Evolutionary conservation across 495 filamentous ascomycete genomes (phyloP).

Genomic region (Usnea hakonensis): DNA sequence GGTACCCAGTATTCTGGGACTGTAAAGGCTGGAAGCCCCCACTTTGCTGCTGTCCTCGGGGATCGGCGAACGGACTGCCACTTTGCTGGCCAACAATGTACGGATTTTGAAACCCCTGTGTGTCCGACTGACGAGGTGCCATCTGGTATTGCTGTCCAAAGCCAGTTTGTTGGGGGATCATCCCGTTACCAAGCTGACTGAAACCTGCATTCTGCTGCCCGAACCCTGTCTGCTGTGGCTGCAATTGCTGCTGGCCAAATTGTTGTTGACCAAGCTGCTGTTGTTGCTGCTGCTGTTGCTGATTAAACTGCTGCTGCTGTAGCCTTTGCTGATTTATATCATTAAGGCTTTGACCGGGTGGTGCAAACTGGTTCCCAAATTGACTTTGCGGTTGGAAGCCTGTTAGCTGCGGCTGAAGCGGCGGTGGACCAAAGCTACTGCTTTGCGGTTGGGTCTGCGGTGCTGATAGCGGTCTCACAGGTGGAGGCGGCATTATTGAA

Average conservation of each 20-base stretch:
- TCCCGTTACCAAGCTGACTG: conserved; percentile 22
- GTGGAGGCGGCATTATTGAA: conserved; percentile 71
- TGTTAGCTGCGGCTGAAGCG: conserved; percentile 79
- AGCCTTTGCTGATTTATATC: conserved; percentile 63
- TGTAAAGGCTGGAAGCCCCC: conserved; percentile 51
- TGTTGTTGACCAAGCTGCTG: conserved; percentile 7
- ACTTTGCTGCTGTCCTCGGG: conserved; percentile 39
- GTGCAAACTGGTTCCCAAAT: conserved; percentile 43
- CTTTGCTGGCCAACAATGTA: conserved; percentile 39
- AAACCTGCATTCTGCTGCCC: conserved; percentile 38
- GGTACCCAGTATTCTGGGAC: conserved; percentile 61
- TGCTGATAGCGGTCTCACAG: conserved; percentile 76
- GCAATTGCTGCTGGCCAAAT: conserved; percentile 36
- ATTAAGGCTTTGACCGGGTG: conserved; percentile 66
- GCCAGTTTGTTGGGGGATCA: conserved; percentile 41
- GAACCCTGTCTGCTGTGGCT: conserved; percentile 38
- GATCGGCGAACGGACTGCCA: conserved; percentile 48
- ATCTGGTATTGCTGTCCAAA: conserved; percentile 33
- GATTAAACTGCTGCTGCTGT: conserved; percentile 29
- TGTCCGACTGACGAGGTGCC: conserved; percentile 39
- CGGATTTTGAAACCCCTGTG: conserved; percentile 42
- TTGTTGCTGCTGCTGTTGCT: conserved; percentile 35
- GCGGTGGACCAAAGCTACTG: conserved; percentile 62
- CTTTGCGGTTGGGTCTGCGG: conserved; percentile 71
- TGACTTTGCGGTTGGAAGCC: conserved; percentile 47